A percentile compares a stretch with the other conserved stretches of the same genome.
Evolutionary conservation across 768 basidiomycete species (phyloP).

Genomic region (Tylopilus sp.): DNA sequence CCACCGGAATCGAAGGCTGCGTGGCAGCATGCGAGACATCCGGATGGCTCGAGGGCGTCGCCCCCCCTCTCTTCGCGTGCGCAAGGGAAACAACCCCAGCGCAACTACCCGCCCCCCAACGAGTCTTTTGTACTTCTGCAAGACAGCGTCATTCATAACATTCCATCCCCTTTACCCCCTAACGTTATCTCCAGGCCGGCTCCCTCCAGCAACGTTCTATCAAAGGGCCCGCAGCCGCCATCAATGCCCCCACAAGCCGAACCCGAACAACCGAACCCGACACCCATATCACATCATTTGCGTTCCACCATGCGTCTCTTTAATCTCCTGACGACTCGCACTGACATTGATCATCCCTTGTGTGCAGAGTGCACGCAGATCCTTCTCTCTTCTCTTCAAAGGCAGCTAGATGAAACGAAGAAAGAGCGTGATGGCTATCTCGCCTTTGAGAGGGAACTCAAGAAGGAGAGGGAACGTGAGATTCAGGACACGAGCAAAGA

Average conservation of each 20-base stretch:
- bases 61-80: conserved; percentile 50
- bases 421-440: conserved; percentile 92
- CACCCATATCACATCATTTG: conserved; percentile 74
- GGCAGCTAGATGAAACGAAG: conserved; percentile 84
- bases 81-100: conserved; percentile 60
- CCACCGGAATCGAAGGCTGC: conserved; percentile 53
- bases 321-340: conserved; percentile 70
- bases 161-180: conserved; percentile 53
- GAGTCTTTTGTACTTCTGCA: conserved; percentile 92
- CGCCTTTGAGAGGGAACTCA: conserved; percentile 85
- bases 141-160: conserved; percentile 73
- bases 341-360: conserved; percentile 88
- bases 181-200: conserved; percentile 44
- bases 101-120: conserved; percentile 54
- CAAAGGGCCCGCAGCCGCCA: conserved; percentile 26
- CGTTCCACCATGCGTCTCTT: conserved; percentile 73
- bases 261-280: conserved; percentile 56
- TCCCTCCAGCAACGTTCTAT: conserved; percentile 31
- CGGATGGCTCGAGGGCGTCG: conserved; percentile 31
- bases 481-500: conserved; percentile 56
- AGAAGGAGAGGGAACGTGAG: conserved; percentile 76
- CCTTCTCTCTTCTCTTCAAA: conserved; percentile 69
- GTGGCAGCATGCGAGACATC: conserved; percentile 57
- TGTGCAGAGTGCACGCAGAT: conserved; percentile 93
- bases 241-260: conserved; percentile 39